These are phyloP conservation scores for Selenicereus undatus DNA, from an alignment of 148 eudicot genomes.

Conservation along the genomic window DNA sequence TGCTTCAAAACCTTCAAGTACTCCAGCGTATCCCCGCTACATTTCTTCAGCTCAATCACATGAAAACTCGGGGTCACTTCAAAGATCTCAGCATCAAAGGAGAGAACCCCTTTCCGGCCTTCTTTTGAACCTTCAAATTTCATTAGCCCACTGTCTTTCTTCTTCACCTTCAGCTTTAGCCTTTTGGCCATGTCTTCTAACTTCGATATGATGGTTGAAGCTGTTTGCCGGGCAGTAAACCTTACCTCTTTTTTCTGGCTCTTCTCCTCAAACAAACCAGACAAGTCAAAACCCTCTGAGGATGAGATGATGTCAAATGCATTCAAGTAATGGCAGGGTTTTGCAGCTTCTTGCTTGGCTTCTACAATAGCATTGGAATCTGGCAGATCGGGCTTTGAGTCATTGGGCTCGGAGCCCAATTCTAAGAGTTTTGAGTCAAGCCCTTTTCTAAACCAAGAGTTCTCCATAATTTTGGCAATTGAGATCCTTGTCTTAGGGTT, in stretches of 20 bases:
- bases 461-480: constrained; percentile 39
- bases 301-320: constrained; percentile 51
- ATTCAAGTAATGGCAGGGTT: constrained; percentile 38
- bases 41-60: constrained; percentile 48
- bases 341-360: constrained; percentile 18
- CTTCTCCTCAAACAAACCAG: constrained; percentile 47
- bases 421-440: constrained; percentile 25
- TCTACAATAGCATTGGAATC: constrained; percentile 25
- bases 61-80: constrained; percentile 54
- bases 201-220: constrained; percentile 39
- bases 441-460: constrained; percentile 44
- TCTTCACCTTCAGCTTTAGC: constrained; percentile 39
- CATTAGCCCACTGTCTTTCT: constrained; percentile 43
- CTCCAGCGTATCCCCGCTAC: constrained; percentile 46
- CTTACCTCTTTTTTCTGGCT: constrained; percentile 37
- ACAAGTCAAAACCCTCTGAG: constrained; percentile 47
- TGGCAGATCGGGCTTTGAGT: constrained; percentile 1
- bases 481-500: constrained; percentile 41
- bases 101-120: constrained; percentile 40
- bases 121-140: constrained; percentile 40
- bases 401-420: constrained; percentile 1
- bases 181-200: constrained; percentile 41
- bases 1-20: constrained; percentile 38
- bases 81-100: constrained; percentile 43
- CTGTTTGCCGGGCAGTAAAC: constrained; percentile 34